A percentile compares a stretch with the other conserved stretches of the same genome.
Conservation (phyloP, 1,284 basidiomycete genomes). For the Apiotrichum mycotoxinovorans region DNA sequence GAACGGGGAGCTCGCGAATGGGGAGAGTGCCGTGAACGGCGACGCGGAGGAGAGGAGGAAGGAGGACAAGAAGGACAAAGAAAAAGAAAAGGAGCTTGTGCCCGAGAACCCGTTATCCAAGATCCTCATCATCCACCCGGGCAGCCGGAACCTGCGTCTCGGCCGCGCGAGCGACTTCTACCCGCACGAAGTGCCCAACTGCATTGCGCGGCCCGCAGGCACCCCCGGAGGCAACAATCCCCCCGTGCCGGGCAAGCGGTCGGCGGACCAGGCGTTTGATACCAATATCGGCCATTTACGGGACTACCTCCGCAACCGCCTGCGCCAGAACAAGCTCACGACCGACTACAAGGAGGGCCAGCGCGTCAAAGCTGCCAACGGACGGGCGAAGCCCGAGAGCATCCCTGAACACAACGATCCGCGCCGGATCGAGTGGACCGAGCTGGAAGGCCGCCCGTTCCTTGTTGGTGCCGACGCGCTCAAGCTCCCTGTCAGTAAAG, state of each 20-base stretch:
- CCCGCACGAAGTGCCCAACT: conserved; percentile 48
- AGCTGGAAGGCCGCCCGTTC: conserved; percentile 37
- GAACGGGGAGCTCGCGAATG: not conserved
- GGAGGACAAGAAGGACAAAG: conserved; percentile 3
- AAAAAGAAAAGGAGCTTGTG: not conserved
- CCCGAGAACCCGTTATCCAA: conserved; percentile 32
- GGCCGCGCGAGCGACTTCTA: conserved; percentile 78
- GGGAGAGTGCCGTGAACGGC: not conserved
- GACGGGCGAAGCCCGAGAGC: conserved; percentile 61
- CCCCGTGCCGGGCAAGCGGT: conserved; percentile 32
- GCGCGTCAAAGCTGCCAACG: conserved; percentile 63
- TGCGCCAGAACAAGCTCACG: conserved; percentile 82
- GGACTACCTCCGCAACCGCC: conserved; percentile 70
- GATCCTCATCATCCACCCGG: conserved; percentile 85
- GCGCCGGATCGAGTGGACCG: conserved; percentile 75
- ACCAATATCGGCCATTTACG: conserved; percentile 68
- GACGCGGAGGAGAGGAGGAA: not conserved
- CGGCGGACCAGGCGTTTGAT: conserved; percentile 54
- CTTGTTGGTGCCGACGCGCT: conserved; percentile 60
- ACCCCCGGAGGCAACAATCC: conserved; percentile 24
- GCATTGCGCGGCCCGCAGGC: conserved; percentile 37
- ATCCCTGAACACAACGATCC: conserved; percentile 77
- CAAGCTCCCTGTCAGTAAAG: conserved; percentile 61
- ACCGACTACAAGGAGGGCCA: conserved; percentile 70
- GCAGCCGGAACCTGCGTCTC: conserved; percentile 79